Conservation (phyloP, 495 filamentous ascomycete genomes). For the Chaetomidium leptoderma region DNA sequence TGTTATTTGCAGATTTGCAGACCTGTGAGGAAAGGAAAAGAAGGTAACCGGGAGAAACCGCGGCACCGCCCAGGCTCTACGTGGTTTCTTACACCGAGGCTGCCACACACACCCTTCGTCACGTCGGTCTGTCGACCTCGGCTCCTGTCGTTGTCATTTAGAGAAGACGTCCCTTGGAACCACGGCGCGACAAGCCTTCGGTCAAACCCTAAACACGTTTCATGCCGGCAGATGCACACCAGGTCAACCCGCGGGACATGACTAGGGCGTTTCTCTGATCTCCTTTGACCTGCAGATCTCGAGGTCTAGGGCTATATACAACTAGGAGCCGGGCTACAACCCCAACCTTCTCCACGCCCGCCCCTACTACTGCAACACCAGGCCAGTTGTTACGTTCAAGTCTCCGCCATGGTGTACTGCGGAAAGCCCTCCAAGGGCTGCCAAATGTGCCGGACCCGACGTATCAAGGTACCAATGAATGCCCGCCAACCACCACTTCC, state of each 20-base stretch:
- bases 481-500: constrained; percentile 13
- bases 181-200: not conserved
- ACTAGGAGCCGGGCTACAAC: not conserved
- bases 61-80: not conserved
- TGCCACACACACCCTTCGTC: not conserved
- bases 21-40: not conserved
- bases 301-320: not conserved
- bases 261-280: not conserved
- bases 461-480: constrained; percentile 75
- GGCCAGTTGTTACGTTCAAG: no score
- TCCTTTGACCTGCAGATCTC: not conserved
- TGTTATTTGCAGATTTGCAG: no score
- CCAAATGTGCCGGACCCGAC: constrained; percentile 64
- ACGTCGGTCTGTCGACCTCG: not conserved
- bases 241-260: not conserved
- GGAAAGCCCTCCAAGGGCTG: constrained; percentile 71
- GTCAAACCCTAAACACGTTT: constrained; percentile 13
- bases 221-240: constrained; percentile 16
- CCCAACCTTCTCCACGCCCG: not conserved
- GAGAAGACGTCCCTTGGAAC: not conserved
- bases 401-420: constrained; percentile 62
- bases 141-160: not conserved
- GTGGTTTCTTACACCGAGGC: constrained; percentile 7
- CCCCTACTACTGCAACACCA: no score
- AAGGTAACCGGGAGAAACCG: not conserved